Conservation (phyloP, 1,284 basidiomycete species). For the Cryptococcus sp. region DNA sequence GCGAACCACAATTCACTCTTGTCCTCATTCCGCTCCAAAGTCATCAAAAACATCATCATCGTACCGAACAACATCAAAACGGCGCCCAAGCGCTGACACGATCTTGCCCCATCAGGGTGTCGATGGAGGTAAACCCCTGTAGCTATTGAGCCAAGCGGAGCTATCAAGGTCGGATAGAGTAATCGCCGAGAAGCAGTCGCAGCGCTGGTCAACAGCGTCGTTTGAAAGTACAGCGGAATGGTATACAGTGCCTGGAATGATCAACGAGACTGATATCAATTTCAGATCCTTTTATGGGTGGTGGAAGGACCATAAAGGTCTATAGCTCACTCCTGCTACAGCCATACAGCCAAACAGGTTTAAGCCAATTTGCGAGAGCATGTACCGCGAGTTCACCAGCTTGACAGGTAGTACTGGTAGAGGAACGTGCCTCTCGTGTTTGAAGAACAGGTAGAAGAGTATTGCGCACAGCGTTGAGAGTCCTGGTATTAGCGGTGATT, state of each 20-base stretch:
- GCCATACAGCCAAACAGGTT: constrained; percentile 30
- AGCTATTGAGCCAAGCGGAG: constrained; percentile 24
- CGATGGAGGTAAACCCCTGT: constrained; percentile 26
- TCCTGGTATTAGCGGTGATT: constrained; percentile 13
- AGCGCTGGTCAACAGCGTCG: constrained; percentile 21
- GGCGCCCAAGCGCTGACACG: constrained; percentile 16
- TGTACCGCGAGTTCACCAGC: constrained; percentile 17
- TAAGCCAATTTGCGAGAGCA: constrained; percentile 22
- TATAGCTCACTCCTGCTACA: constrained; percentile 20
- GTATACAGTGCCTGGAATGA: constrained; percentile 19
- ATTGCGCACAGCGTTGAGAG: constrained; percentile 2
- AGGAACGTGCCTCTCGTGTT: constrained; percentile 18
- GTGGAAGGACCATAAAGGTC: not conserved
- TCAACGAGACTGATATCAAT: no score
- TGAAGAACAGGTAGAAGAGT: constrained; percentile 10
- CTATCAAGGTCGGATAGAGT: constrained; percentile 29
- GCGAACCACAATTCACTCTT: constrained; percentile 19
- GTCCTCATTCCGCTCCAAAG: constrained; percentile 12
- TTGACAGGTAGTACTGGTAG: constrained; percentile 24
- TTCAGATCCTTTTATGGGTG: no score
- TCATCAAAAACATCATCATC: constrained; percentile 12
- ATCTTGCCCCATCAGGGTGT: constrained; percentile 7
- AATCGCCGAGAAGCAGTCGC: constrained; percentile 22
- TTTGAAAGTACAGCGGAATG: constrained; percentile 28
- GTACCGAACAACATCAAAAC: constrained; percentile 13